These are phyloP conservation scores for Suillus tomentosus DNA, from an alignment of 768 basidiomycete genomes.

Conservation along the genomic window DNA sequence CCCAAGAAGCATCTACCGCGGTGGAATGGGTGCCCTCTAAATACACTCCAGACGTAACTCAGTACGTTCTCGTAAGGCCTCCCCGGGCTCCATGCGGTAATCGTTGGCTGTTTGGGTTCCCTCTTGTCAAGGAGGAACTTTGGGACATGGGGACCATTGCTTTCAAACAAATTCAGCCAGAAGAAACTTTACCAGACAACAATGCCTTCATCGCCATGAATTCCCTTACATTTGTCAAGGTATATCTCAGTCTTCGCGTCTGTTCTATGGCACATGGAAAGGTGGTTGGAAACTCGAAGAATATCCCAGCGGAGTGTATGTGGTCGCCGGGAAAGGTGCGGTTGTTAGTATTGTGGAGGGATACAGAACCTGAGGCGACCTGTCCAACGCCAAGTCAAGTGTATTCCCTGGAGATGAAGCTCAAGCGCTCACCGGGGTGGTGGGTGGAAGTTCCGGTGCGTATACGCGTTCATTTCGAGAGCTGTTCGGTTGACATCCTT, in stretches of 20 bases:
- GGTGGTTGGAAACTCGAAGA: neutral
- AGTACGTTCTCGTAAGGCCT: conserved; percentile 3
- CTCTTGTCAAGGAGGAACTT: neutral
- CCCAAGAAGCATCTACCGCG: too few relatives aligned
- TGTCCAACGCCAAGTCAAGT: conserved; percentile 2
- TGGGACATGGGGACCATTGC: neutral
- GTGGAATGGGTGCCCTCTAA: neutral
- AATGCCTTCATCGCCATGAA: neutral
- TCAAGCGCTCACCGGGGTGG: too few relatives aligned
- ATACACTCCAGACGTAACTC: neutral
- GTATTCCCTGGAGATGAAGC: too few relatives aligned
- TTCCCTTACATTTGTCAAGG: neutral
- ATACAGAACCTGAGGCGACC: neutral
- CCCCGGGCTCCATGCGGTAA: neutral
- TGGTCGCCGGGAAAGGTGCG: neutral
- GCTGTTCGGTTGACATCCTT: too few relatives aligned
- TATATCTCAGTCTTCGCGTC: neutral
- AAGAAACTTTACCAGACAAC: neutral
- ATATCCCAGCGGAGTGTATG: neutral
- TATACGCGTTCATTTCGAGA: too few relatives aligned
- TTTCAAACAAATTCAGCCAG: neutral
- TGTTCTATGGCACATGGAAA: neutral
- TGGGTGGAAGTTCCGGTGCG: too few relatives aligned
- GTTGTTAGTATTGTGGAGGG: conserved; percentile 6
- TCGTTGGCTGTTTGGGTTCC: neutral